These are phyloP conservation scores for Clathrospora elynae DNA, from an alignment of 2,329 filamentous ascomycete species.

Conservation along the genomic window DNA sequence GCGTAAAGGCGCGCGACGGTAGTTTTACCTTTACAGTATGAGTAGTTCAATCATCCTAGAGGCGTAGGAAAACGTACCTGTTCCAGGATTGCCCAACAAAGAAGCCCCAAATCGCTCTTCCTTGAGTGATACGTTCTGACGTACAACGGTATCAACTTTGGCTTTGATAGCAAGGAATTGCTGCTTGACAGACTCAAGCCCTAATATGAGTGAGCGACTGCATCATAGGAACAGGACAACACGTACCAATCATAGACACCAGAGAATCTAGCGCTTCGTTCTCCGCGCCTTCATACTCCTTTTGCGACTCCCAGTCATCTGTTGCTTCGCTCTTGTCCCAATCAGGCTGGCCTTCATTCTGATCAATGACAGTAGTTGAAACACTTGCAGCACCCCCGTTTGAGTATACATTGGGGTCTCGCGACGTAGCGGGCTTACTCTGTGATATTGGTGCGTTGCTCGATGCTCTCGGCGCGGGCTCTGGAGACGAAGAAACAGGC, in stretches of 20 bases:
- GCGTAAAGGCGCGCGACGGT: slow-evolving; percentile 75
- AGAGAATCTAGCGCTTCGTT: slow-evolving; percentile 65
- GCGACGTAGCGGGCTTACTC: not conserved
- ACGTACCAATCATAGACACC: slow-evolving; percentile 69
- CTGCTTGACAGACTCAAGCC: slow-evolving; percentile 69
- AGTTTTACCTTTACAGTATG: slow-evolving; percentile 62
- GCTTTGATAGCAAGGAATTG: slow-evolving; percentile 67
- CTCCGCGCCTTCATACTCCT: slow-evolving; percentile 56
- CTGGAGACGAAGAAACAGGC: slow-evolving; percentile 2
- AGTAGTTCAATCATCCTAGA: not conserved
- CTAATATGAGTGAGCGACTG: slow-evolving; percentile 12
- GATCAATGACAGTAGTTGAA: not conserved
- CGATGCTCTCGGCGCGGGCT: not conserved
- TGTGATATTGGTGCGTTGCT: not conserved
- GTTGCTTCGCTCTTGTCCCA: slow-evolving; percentile 35
- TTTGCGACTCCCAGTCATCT: slow-evolving; percentile 67
- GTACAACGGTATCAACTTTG: slow-evolving; percentile 63
- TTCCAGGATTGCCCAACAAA: slow-evolving; percentile 75
- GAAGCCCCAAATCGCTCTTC: slow-evolving; percentile 66
- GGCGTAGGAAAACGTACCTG: slow-evolving; percentile 55
- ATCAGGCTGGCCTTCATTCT: slow-evolving; percentile 1
- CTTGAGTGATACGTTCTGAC: slow-evolving; percentile 62
- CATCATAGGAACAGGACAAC: not conserved
- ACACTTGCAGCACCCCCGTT: not conserved
- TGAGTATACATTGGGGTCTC: not conserved